Conservation (phyloP, 139 green algal genomes). For the Prasinococcaceae sp. region DNA sequence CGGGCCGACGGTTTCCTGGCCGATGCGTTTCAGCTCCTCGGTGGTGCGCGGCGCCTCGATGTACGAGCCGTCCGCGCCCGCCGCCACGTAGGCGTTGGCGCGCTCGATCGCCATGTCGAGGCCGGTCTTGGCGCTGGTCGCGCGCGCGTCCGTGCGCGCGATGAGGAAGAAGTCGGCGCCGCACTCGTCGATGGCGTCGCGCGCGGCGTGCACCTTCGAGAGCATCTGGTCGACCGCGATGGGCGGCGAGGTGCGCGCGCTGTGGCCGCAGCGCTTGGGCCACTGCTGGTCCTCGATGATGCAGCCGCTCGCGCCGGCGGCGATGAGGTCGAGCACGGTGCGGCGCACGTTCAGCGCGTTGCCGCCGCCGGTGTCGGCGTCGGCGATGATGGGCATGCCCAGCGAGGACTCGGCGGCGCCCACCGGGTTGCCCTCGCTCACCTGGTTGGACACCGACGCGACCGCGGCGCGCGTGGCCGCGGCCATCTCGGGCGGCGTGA, state of each 20-base stretch:
- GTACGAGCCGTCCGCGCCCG: slow-evolving; percentile 53
- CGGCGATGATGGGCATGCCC: slow-evolving; percentile 42
- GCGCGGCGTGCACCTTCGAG: slow-evolving; percentile 41
- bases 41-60: slow-evolving; percentile 45
- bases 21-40: slow-evolving; percentile 50
- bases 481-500: slow-evolving; percentile 46
- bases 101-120: slow-evolving; percentile 38
- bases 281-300: slow-evolving; percentile 58
- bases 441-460: not conserved
- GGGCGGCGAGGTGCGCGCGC: too few species aligned
- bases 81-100: slow-evolving; percentile 54
- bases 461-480: not conserved
- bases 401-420: slow-evolving; percentile 16
- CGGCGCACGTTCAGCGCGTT: slow-evolving; percentile 68
- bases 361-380: slow-evolving; percentile 64
- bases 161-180: slow-evolving; percentile 67
- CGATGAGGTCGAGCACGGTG: slow-evolving; percentile 62
- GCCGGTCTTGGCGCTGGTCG: slow-evolving; percentile 43
- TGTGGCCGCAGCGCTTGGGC: too few species aligned
- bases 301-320: slow-evolving; percentile 47
- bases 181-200: slow-evolving; percentile 45
- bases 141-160: slow-evolving; percentile 43
- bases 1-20: slow-evolving; percentile 34
- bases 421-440: not conserved
- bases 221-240: slow-evolving; percentile 9